Conservation (phyloP, 1,284 basidiomycete species). For the Hymenochaete sp. region DNA sequence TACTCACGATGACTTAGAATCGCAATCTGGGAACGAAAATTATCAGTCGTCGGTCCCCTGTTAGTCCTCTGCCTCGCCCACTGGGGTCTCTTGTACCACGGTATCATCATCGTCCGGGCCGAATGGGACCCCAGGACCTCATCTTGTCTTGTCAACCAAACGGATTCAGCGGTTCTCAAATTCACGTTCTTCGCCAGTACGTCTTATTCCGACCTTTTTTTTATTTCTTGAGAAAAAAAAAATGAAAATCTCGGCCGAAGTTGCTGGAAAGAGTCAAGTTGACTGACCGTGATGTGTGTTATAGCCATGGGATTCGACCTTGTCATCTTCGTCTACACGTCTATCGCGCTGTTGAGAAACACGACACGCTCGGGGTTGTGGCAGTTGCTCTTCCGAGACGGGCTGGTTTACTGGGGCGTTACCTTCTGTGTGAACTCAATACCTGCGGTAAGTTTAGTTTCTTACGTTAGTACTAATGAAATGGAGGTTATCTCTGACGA, state of each 20-base stretch:
- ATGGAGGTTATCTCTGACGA: no score
- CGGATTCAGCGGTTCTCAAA: constrained; percentile 48
- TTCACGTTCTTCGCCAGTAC: constrained; percentile 61
- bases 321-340: constrained; percentile 46
- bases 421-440: constrained; percentile 58
- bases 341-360: constrained; percentile 39
- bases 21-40: constrained; percentile 59
- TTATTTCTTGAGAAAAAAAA: no score
- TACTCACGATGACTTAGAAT: constrained; percentile 33
- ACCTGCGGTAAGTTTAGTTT: constrained; percentile 44
- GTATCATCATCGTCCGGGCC: constrained; percentile 57
- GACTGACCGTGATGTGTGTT: no score
- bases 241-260: no score
- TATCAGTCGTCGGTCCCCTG: constrained; percentile 40
- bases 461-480: neutral
- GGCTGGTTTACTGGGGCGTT: constrained; percentile 56
- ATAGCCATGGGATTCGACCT: constrained; percentile 63
- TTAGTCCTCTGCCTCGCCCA: constrained; percentile 49
- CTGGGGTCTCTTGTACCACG: constrained; percentile 57
- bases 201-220: constrained; percentile 22
- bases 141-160: constrained; percentile 43
- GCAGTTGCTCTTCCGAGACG: constrained; percentile 60
- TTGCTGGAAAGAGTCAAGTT: no score
- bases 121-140: constrained; percentile 35
- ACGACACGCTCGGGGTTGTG: constrained; percentile 45